Evolutionary conservation across 495 filamentous ascomycete species (phyloP).

Genomic region (Aspergillus kassunensis): DNA sequence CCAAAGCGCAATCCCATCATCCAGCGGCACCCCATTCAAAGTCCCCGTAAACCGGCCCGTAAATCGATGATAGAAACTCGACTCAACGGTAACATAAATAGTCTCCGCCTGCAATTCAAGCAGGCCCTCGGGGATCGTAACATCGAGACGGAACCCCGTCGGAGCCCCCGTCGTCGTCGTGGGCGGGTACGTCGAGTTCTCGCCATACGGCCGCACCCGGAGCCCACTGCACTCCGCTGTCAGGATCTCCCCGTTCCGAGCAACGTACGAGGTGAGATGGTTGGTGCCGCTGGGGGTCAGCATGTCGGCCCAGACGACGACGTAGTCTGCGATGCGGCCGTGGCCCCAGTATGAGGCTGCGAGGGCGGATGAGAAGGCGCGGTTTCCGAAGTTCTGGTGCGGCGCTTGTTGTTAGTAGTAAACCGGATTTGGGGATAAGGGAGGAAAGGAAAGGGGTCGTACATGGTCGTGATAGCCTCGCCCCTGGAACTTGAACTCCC

Average conservation of each 20-base stretch:
- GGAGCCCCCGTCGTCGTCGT: neutral
- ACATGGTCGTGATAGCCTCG: conserved; percentile 4
- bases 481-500: neutral
- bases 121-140: neutral
- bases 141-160: neutral
- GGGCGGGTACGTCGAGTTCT: conserved; percentile 5
- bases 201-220: neutral
- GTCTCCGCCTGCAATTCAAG: conserved; percentile 1
- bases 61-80: neutral
- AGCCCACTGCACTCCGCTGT: neutral
- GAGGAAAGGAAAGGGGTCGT: neutral
- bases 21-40: neutral
- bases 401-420: too few species aligned
- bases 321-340: conserved; percentile 1
- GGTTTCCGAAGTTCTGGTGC: conserved; percentile 1
- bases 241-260: neutral
- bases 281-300: neutral
- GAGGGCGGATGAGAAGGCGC: neutral
- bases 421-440: neutral
- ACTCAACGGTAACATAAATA: neutral
- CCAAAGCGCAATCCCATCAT: neutral
- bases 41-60: neutral
- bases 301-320: neutral
- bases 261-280: neutral
- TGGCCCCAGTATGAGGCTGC: conserved; percentile 5